Evolutionary conservation across 2,329 filamentous ascomycete species (phyloP).

Genomic region (Microsporum canis): DNA sequence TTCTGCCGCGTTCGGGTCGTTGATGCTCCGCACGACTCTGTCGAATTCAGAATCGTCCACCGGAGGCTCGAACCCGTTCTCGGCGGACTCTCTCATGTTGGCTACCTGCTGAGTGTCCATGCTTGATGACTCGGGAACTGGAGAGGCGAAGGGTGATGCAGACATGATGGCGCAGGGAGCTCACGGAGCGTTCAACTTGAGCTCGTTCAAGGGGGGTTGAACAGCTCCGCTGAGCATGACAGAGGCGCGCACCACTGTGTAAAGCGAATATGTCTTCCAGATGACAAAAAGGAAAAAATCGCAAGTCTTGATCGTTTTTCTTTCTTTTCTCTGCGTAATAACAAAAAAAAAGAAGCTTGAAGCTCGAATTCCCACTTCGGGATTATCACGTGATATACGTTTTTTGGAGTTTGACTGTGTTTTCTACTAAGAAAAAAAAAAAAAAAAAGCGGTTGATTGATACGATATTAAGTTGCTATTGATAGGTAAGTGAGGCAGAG

Average conservation of each 20-base stretch:
- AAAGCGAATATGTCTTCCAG: background rate
- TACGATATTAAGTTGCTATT: background rate
- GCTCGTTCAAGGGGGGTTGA: background rate
- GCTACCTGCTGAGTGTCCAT: background rate
- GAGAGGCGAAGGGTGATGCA: background rate
- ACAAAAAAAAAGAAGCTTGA: background rate
- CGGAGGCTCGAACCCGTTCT: background rate
- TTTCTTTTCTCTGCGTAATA: background rate
- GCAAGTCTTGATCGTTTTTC: background rate
- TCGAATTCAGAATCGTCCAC: conserved; percentile 31
- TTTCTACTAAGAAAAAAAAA: background rate
- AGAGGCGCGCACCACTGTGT: background rate
- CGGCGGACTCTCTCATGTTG: background rate
- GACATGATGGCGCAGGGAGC: background rate
- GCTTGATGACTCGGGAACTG: background rate
- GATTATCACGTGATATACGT: background rate
- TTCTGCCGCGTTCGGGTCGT: conserved; percentile 20
- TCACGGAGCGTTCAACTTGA: background rate
- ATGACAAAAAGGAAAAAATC: background rate
- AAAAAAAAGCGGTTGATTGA: background rate
- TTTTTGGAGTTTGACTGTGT: background rate
- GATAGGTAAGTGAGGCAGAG: background rate
- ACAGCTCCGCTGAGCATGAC: background rate
- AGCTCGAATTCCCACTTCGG: background rate
- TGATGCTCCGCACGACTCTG: conserved; percentile 33